phyloP scores from a whole-genome alignment of 1,284 basidiomycete genomes.

The Cutaneotrichosporon arboriforme region DNA sequence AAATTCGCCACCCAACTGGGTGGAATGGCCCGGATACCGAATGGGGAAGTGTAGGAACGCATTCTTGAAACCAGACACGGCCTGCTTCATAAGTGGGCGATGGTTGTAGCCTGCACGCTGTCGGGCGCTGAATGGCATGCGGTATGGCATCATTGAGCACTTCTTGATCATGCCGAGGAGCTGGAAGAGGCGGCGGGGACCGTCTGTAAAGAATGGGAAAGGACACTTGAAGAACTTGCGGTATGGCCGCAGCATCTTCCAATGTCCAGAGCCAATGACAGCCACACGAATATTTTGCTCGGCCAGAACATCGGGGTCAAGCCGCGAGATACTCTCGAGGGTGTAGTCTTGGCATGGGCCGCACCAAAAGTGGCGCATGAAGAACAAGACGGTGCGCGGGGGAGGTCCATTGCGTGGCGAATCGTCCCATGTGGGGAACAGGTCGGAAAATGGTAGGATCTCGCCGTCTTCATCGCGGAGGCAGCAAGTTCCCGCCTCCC shows the following conservation, averaged over 20 bases:
- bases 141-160: constrained; percentile 42
- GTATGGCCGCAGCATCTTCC: constrained; percentile 46
- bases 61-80: constrained; percentile 32
- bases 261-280: constrained; percentile 42
- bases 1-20: constrained; percentile 48
- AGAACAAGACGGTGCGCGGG: constrained; percentile 37
- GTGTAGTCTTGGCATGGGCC: constrained; percentile 47
- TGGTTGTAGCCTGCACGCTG: constrained; percentile 1
- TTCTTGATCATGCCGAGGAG: constrained; percentile 38
- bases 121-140: constrained; percentile 5
- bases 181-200: constrained; percentile 35
- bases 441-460: constrained; percentile 33
- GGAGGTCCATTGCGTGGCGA: neutral
- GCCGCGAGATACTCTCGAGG: constrained; percentile 32
- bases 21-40: constrained; percentile 35
- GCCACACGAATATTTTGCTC: constrained; percentile 37
- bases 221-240: constrained; percentile 43
- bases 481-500: constrained; percentile 38
- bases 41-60: constrained; percentile 38
- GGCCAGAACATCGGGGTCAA: constrained; percentile 37
- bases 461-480: constrained; percentile 38
- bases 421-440: constrained; percentile 23
- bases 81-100: neutral
- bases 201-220: constrained; percentile 45
- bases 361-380: constrained; percentile 46